Conservation (phyloP, 495 filamentous ascomycete genomes). For the Penicillium manginii region DNA sequence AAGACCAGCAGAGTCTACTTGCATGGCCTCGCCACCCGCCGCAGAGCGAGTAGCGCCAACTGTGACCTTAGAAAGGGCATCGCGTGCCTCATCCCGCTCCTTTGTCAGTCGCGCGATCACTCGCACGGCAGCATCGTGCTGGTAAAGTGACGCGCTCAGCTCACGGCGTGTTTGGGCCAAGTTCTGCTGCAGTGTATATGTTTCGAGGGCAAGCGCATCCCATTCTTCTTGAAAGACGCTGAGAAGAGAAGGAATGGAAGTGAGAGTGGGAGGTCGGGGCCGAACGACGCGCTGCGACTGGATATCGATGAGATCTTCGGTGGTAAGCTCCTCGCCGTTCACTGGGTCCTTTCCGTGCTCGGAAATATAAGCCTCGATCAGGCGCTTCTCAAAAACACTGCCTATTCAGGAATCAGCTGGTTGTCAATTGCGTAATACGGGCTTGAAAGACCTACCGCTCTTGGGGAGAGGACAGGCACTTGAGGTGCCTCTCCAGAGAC, state of each 20-base stretch:
- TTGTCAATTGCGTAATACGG: slow-evolving; percentile 10
- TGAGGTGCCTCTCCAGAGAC: slow-evolving; percentile 98
- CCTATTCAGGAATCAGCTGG: slow-evolving; percentile 54
- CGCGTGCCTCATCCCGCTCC: slow-evolving; percentile 90
- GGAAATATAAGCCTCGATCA: slow-evolving; percentile 92
- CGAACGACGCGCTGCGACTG: slow-evolving; percentile 80
- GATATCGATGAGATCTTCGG: slow-evolving; percentile 85
- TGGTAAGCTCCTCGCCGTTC: slow-evolving; percentile 83
- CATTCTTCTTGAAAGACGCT: slow-evolving; percentile 98
- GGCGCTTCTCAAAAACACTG: slow-evolving; percentile 88
- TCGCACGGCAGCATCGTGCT: slow-evolving; percentile 91
- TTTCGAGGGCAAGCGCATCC: slow-evolving; percentile 90
- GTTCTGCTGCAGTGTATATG: slow-evolving; percentile 86
- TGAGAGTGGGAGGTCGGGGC: slow-evolving; percentile 90
- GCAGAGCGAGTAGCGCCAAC: slow-evolving; percentile 61
- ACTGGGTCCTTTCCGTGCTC: slow-evolving; percentile 95
- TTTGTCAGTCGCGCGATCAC: slow-evolving; percentile 87
- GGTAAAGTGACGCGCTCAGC: slow-evolving; percentile 89
- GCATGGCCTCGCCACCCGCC: slow-evolving; percentile 81
- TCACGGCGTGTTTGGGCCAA: slow-evolving; percentile 89
- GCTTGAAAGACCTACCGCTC: slow-evolving; percentile 66
- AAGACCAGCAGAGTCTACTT: slow-evolving; percentile 76
- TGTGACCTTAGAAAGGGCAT: slow-evolving; percentile 85
- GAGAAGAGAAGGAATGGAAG: slow-evolving; percentile 94
- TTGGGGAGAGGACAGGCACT: slow-evolving; percentile 92